These are phyloP conservation scores for Penicillium sp. DNA, from an alignment of 2,329 filamentous ascomycete genomes.

Conservation along the genomic window DNA sequence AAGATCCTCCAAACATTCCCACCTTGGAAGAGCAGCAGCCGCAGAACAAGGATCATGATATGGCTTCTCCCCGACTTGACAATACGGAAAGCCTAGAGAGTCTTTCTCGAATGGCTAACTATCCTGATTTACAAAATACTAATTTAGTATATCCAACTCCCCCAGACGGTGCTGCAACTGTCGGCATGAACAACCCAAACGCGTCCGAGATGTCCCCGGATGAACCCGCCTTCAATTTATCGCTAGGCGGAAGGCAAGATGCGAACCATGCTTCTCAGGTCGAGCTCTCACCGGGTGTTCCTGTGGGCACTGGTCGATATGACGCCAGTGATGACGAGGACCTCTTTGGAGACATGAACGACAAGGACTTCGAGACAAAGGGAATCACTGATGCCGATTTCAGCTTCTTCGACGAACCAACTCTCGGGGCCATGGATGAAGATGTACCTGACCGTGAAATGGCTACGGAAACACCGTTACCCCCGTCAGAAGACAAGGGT, in stretches of 20 bases:
- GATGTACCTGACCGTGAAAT: conserved; percentile 16
- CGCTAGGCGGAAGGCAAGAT: conserved; percentile 19
- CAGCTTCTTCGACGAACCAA: conserved; percentile 66
- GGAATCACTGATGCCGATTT: conserved; percentile 67
- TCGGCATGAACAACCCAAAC: conserved; percentile 33
- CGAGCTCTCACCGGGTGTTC: conserved; percentile 30
- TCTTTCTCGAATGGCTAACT: conserved; percentile 43
- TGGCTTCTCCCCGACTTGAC: conserved; percentile 30
- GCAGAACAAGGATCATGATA: conserved; percentile 29
- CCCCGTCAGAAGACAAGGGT: conserved; percentile 11
- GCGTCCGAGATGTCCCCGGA: conserved; percentile 39
- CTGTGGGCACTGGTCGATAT: conserved; percentile 45
- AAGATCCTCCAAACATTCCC: conserved; percentile 21
- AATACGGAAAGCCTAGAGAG: conserved; percentile 40
- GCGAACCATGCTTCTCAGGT: conserved; percentile 21
- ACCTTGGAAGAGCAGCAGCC: conserved; percentile 26
- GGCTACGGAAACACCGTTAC: conserved; percentile 7
- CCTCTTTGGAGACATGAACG: conserved; percentile 62
- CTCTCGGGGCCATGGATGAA: conserved; percentile 32
- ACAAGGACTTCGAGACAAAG: conserved; percentile 57
- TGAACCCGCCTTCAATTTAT: conserved; percentile 27
- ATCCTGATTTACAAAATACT: conserved; percentile 45
- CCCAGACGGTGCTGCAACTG: conserved; percentile 51
- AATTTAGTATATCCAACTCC: conserved; percentile 59
- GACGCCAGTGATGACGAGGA: conserved; percentile 56